Conservation (phyloP, 441 rosid genomes). For the Eutrema salsugineum region DNA sequence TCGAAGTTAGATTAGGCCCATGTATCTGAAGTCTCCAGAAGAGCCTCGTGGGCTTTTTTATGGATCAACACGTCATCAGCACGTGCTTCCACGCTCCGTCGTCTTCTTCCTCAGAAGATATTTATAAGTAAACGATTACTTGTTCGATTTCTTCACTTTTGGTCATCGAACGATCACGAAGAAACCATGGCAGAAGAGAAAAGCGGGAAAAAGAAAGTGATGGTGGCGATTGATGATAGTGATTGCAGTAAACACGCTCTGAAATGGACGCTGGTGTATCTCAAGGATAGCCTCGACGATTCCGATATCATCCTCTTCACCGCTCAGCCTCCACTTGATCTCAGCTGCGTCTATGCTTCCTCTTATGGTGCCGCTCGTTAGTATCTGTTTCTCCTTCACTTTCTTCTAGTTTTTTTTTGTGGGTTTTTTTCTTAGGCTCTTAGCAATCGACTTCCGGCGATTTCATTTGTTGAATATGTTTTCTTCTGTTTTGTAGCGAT, state of each 20-base stretch:
- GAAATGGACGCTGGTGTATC: constrained; percentile 45
- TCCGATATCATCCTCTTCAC: constrained; percentile 54
- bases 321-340: constrained; percentile 39
- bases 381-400: constrained; percentile 14
- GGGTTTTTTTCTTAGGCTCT: background rate
- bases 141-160: no score
- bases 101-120: background rate
- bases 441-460: background rate
- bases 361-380: constrained; percentile 52
- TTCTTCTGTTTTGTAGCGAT: constrained; percentile 37
- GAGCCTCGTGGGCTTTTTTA: background rate
- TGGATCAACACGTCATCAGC: background rate
- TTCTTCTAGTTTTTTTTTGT: background rate
- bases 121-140: no score
- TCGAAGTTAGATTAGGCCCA: constrained; percentile 7
- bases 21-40: background rate
- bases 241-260: constrained; percentile 62
- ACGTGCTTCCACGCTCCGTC: background rate
- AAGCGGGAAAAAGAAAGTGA: constrained; percentile 47
- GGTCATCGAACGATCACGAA: background rate
- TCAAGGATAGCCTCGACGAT: constrained; percentile 37
- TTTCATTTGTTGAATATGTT: background rate
- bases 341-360: constrained; percentile 44
- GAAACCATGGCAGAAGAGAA: constrained; percentile 27
- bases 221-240: constrained; percentile 72